Percentiles rank a stretch among this genome's conserved stretches.
Evolutionary conservation across 2,329 filamentous ascomycete genomes (phyloP).

Genomic region (Talaromyces atroroseus): DNA sequence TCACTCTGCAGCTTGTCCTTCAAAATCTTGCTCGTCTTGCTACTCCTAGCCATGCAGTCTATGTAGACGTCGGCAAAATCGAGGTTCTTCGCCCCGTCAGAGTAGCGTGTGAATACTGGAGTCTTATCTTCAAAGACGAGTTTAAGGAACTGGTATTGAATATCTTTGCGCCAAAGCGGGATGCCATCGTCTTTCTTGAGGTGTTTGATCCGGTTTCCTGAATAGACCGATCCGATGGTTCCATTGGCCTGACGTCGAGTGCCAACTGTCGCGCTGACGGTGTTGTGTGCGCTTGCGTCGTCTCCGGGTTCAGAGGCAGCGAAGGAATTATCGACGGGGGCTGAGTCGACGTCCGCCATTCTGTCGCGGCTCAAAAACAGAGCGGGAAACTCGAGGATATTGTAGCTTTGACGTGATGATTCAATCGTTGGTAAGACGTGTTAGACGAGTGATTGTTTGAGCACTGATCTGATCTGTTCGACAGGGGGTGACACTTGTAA

Average conservation of each 20-base stretch:
- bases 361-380: not conserved
- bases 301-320: conserved; percentile 32
- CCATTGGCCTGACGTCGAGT: conserved; percentile 60
- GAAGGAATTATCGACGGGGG: conserved; percentile 32
- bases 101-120: conserved; percentile 82
- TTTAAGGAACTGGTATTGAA: conserved; percentile 60
- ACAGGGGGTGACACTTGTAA: not conserved
- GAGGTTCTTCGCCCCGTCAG: conserved; percentile 68
- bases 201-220: conserved; percentile 62
- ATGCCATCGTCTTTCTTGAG: conserved; percentile 64
- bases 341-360: conserved; percentile 33
- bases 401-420: not conserved
- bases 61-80: conserved; percentile 95
- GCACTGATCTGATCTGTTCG: not conserved
- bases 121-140: conserved; percentile 58
- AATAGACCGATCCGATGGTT: conserved; percentile 61
- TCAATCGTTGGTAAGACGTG: not conserved
- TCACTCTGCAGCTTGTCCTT: conserved; percentile 95
- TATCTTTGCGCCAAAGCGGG: conserved; percentile 62
- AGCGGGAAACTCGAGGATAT: not conserved
- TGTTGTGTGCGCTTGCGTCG: conserved; percentile 28
- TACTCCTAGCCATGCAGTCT: conserved; percentile 96
- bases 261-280: conserved; percentile 38
- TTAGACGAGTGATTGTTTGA: not conserved
- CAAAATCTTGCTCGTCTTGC: conserved; percentile 97